phyloP scores from a whole-genome alignment of 2,329 filamentous ascomycete species.

The Nemania sp. region DNA sequence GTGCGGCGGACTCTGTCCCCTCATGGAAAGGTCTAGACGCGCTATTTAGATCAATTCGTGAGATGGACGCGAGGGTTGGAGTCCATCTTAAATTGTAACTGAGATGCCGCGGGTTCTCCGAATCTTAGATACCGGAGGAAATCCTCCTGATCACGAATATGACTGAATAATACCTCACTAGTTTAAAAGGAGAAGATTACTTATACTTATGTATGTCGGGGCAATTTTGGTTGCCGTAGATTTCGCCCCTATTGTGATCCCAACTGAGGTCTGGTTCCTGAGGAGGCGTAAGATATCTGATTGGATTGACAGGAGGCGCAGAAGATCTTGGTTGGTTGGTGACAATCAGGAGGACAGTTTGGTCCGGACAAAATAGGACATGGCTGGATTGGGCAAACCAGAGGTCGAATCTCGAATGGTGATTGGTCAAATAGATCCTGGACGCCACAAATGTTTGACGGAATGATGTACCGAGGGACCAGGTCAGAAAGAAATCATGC shows the following conservation, averaged over 20 bases:
- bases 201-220: not conserved
- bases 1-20: too few relatives aligned
- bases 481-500: constrained; percentile 2
- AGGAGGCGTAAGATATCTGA: not conserved
- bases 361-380: constrained; percentile 30
- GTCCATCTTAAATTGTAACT: not conserved
- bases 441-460: constrained; percentile 3
- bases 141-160: not conserved
- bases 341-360: constrained; percentile 31
- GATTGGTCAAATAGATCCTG: constrained; percentile 25
- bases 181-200: not conserved
- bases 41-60: not conserved
- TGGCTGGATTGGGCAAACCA: constrained; percentile 26
- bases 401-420: not conserved
- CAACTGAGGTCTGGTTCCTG: not conserved
- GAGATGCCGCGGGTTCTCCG: not conserved
- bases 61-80: not conserved
- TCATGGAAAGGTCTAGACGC: not conserved
- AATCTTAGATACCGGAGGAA: not conserved
- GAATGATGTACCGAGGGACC: not conserved
- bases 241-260: not conserved
- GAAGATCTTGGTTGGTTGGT: not conserved
- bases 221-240: not conserved
- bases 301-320: not conserved
- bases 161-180: not conserved